Evolutionary conservation across 495 filamentous ascomycete genomes (phyloP).

Genomic region (Talaromyces proteolyticus): DNA sequence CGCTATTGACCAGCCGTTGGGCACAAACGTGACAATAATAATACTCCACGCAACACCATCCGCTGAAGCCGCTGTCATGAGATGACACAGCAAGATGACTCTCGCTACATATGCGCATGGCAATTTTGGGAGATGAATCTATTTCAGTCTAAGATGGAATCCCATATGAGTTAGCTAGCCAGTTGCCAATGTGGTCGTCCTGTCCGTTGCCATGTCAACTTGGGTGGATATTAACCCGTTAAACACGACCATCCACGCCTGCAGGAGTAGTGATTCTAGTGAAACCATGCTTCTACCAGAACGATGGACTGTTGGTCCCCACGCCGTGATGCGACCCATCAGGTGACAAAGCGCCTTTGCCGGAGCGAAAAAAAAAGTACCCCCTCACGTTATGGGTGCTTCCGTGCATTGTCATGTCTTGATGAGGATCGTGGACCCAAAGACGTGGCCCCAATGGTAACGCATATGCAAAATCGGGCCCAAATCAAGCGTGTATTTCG

Average conservation of each 20-base stretch:
- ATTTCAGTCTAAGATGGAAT: neutral
- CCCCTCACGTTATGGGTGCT: neutral
- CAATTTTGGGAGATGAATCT: too few species aligned
- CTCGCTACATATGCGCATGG: too few species aligned
- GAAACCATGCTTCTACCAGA: too few species aligned
- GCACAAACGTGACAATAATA: slow-evolving; percentile 4
- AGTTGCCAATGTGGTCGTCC: too few species aligned
- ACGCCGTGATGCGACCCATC: slow-evolving; percentile 5
- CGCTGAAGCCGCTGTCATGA: too few species aligned
- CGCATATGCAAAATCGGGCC: neutral
- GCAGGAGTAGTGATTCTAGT: too few species aligned
- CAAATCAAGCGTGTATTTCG: neutral
- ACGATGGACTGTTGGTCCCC: neutral
- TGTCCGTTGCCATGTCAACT: neutral
- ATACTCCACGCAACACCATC: neutral
- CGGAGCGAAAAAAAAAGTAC: neutral
- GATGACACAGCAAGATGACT: too few species aligned
- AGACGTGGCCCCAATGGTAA: slow-evolving; percentile 4
- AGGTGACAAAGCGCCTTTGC: slow-evolving; percentile 7
- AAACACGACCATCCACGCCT: too few species aligned
- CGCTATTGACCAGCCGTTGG: slow-evolving; percentile 1
- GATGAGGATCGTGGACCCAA: neutral
- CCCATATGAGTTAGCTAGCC: neutral
- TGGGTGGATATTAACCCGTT: too few species aligned
- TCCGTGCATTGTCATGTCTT: neutral